A percentile compares a stretch with the other conserved stretches of the same genome.
Evolutionary conservation across 2,329 filamentous ascomycete genomes (phyloP).

Genomic region (Hypoxylon sp.): DNA sequence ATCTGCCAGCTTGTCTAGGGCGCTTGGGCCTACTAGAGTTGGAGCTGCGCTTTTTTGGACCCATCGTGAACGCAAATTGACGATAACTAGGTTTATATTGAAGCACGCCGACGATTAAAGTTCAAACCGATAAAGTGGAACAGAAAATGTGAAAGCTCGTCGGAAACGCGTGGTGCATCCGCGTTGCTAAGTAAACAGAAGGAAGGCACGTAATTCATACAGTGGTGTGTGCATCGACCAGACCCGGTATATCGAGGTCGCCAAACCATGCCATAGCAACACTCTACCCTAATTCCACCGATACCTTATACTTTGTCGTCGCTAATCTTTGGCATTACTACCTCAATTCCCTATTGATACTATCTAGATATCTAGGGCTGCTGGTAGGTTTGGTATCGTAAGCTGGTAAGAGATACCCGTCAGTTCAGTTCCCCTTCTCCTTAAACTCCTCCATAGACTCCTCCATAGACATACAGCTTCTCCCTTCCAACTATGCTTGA

Average conservation of each 20-base stretch:
- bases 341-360: neutral
- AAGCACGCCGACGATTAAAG: neutral
- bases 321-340: neutral
- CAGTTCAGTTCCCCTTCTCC: constrained; percentile 7
- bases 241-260: neutral
- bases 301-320: neutral
- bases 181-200: neutral
- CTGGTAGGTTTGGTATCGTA: neutral
- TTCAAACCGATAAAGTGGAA: neutral
- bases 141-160: neutral
- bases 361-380: neutral
- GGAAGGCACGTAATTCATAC: neutral
- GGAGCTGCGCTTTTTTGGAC: neutral
- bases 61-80: neutral
- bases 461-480: neutral
- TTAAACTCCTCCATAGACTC: neutral
- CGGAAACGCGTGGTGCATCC: neutral
- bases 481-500: constrained; percentile 21
- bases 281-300: neutral
- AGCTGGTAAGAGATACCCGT: neutral
- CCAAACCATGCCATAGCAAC: neutral
- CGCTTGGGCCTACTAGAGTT: neutral
- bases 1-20: neutral
- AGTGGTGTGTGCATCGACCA: neutral
- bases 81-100: neutral